Evolutionary conservation across 2,329 filamentous ascomycete species (phyloP), one percentile per base, ranked within the genome.

Genomic region (Aspergillus cejpii): DNA sequence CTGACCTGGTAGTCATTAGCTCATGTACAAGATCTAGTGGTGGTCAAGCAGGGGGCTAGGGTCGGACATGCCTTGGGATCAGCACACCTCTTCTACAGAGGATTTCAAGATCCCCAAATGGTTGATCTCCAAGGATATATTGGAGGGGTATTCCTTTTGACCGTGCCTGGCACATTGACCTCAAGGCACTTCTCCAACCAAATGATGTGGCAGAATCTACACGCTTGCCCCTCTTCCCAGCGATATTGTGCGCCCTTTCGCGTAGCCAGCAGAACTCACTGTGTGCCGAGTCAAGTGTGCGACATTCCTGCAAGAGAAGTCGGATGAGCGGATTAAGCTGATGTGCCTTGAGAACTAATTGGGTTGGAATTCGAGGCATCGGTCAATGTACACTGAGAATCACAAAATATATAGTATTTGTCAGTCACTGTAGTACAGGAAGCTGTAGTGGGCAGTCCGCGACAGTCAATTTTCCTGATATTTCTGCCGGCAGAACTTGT

Each of bases 71-170:
- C 66, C 91, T 78, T 27, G 92, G 92, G 52, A 97, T 94, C 45
- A 98, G 71, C 4, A 97, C 90, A 2, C 87, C 87, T 8, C 74
- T 78, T 21, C 72, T 74, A 60, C 90, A 96, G 43, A 76, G 69
- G 37, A 98, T 84, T 33, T 95, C 84, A 12, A 97, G 68, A 3
- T 80, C 71, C 0, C 90, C 91, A 67, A 98, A 97, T 1, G 85
- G 92, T 63, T 96, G 89, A 4, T 83, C 82, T 3, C 89, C 89
- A 1, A 98, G 71, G 17, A 97, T 76, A 62, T 97, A 97, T 64
- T 97, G 92, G 26, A 98, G 68, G 1, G 92, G 92, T 46, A 82
- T 78, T 1, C 88, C 88, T n/a, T 54, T 64, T 2, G 74, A 68
- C 47, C 80, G 69, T 37, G 62, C 54, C 15, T 41, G 41, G 42